Evolutionary conservation across 2,329 filamentous ascomycete genomes (phyloP), one percentile per base, ranked within the genome.

Genomic region (Blumeria graminis): DNA sequence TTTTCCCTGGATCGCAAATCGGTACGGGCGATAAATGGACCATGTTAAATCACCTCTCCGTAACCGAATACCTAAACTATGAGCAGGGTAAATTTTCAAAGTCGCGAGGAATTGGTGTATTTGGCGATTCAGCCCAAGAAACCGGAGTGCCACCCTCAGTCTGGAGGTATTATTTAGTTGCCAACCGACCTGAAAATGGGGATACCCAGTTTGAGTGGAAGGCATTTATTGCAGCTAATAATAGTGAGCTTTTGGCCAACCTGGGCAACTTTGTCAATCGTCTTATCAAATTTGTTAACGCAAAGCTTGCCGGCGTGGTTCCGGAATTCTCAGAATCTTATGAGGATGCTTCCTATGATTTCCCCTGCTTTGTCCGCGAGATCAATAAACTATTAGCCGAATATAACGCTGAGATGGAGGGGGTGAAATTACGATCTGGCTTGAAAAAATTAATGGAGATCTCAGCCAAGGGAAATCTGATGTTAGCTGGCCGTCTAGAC

Each of bases 61-160:
- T 88, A 0, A 92, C 88, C 0, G 89, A 95, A 67, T 89, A 92
- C 64, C 74, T 92, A 61, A 89, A 90, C 71, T 92, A 92, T 65
- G 86, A 92, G 68, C 79, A 80, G 58, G 86, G 86, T 61, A 95
- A 95, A 68, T 95, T 95, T 71, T 89, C 83, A 67, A 95, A 95
- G 70, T 92, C 86, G 55, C 78, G 87, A 63, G 85, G 84, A 35
- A 78, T 95, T 39, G 89, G 89, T 64, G 89, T 95, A 0, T 95
- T 95, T 65, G 89, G 89, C 55, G 89, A 86, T 70, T 87, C 85
- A 64, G 89, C 86, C 51, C 84, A 84, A 69, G 82, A 93, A 56
- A 94, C 87, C 8, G 88, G 87, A 18, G 77, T 95, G 16, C 77
- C 83, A 14, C 74, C 87, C 0, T 86, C 90, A 60, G 86, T 95